Percentiles rank a stretch among this genome's conserved stretches.
Conservation (phyloP, 805 yeast species). For the Kazachstania bromeliacearum region DNA sequence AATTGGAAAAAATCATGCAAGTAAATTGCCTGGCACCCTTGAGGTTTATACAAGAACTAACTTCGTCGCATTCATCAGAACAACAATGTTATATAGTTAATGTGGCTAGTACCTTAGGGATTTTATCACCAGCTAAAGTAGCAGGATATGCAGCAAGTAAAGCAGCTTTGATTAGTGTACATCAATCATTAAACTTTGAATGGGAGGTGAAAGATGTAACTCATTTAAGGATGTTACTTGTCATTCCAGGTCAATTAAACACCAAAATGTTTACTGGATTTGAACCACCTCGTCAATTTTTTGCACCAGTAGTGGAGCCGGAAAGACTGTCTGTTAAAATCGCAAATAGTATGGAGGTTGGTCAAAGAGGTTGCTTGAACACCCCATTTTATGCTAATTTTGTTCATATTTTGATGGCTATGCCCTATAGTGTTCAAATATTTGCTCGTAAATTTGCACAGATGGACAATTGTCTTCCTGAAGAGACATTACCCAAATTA, state of each 20-base stretch:
- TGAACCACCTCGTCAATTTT: slow-evolving; percentile 55
- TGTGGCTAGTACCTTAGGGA: slow-evolving; percentile 71
- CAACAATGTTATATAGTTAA: slow-evolving; percentile 68
- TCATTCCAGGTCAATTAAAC: slow-evolving; percentile 77
- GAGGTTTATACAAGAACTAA: slow-evolving; percentile 52
- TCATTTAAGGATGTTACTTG: slow-evolving; percentile 61
- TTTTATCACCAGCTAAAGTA: slow-evolving; percentile 65
- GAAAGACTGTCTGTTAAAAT: slow-evolving; percentile 47
- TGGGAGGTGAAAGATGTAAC: slow-evolving; percentile 36
- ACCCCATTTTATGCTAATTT: slow-evolving; percentile 67
- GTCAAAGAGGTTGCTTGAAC: slow-evolving; percentile 61
- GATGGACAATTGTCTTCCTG: slow-evolving; percentile 45
- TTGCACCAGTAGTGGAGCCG: slow-evolving; percentile 73
- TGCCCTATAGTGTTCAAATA: slow-evolving; percentile 50
- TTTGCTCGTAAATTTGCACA: slow-evolving; percentile 46
- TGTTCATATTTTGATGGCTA: slow-evolving; percentile 55
- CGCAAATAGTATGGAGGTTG: slow-evolving; percentile 44
- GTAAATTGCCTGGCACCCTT: slow-evolving; percentile 60
- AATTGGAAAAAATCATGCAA: slow-evolving; percentile 44
- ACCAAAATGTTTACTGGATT: slow-evolving; percentile 72
- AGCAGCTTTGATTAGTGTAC: slow-evolving; percentile 73
- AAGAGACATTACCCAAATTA: no score
- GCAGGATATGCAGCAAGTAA: slow-evolving; percentile 82
- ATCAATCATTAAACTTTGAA: slow-evolving; percentile 74
- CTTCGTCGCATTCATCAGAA: slow-evolving; percentile 45